Base-by-base conservation (phyloP, 257 asterid genomes). In the Pogostemon cablin region DNA sequence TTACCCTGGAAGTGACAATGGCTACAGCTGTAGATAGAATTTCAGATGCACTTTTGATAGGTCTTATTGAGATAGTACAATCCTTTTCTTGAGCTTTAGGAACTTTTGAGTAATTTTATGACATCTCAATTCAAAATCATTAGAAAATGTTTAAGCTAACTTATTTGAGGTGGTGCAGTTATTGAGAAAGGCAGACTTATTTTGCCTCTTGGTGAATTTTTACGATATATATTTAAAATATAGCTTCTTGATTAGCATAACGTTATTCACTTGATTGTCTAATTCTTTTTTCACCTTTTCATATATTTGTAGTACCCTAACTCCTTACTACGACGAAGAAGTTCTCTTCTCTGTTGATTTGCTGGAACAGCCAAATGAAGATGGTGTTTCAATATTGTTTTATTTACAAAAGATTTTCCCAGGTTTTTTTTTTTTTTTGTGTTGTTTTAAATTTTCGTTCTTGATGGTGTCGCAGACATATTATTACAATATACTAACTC, bases 341-440 rank as follows among this genome's bases (percentile, higher is more conserved):
- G 98, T 93, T 80, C 89, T 87, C 56, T 93, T 90, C 84, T 80
- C 96, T 48, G 81, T 86, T 62, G 84, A 90, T 85, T 80, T 69
- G 46, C 79, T 93, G 85, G 89, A 87, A 69, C 67, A 80, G 84
- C 92, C 87, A 54, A 93, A 93, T 72, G 98, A 93, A 78, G 98
- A 93, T 81, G 98, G 98, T 66, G 98, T 93, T 80, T 93, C 98
- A 49, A 90, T 90, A 76, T 86, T 93, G 38, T 93, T 93, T 79
- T 93, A 93, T 79, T 78, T 93, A 72, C 97, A 93, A 72, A 93
- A 93, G 83, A 93, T 93, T 73, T 90, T 42, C 83, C 98, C 98
- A 78, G 98, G 98, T 90, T 74, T 61, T 62, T 62, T 25, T 20
- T 1, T 25, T 25, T 25, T 25, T 25, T 1, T 1, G 1, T 25